A percentile compares a stretch with the other conserved stretches of the same genome.
Conservation (phyloP, 495 filamentous ascomycete genomes). For the Glonium stellatum region DNA sequence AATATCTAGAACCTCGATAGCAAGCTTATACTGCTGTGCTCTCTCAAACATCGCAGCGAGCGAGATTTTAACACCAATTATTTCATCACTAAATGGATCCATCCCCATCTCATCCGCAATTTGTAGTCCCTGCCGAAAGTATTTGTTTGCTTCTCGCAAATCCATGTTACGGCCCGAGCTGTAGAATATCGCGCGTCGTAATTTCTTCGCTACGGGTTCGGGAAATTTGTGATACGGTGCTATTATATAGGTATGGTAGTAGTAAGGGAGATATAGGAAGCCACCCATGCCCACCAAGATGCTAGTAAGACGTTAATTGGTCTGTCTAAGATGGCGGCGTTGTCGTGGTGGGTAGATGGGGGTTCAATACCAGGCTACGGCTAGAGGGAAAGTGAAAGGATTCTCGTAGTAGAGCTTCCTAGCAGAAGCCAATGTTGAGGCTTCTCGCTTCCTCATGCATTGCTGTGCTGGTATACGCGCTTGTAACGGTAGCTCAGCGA, state of each 20-base stretch:
- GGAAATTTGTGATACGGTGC: constrained; percentile 71
- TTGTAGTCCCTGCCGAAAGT: constrained; percentile 70
- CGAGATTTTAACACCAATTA: constrained; percentile 81
- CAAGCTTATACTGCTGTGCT: constrained; percentile 54
- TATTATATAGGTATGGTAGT: constrained; percentile 59
- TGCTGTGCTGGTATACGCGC: constrained; percentile 16
- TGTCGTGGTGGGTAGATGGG: background rate
- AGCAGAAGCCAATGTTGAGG: constrained; percentile 4
- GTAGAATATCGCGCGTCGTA: constrained; percentile 84
- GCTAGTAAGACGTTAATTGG: background rate
- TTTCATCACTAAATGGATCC: constrained; percentile 82
- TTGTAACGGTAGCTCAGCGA: constrained; percentile 16
- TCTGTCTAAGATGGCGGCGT: constrained; percentile 1
- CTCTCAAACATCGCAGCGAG: constrained; percentile 72
- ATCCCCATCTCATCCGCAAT: constrained; percentile 63
- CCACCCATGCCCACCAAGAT: constrained; percentile 44
- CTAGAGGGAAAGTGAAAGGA: constrained; percentile 32
- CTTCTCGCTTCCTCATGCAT: constrained; percentile 6
- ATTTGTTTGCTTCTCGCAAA: constrained; percentile 65
- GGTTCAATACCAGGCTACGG: constrained; percentile 21
- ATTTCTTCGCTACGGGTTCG: constrained; percentile 63
- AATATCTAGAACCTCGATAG: constrained; percentile 67
- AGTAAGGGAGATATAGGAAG: constrained; percentile 48
- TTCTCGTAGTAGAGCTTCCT: constrained; percentile 16
- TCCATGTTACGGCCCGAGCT: constrained; percentile 54